These are phyloP conservation scores for Penicillium pancosmium DNA, from an alignment of 495 filamentous ascomycete species.

Conservation along the genomic window DNA sequence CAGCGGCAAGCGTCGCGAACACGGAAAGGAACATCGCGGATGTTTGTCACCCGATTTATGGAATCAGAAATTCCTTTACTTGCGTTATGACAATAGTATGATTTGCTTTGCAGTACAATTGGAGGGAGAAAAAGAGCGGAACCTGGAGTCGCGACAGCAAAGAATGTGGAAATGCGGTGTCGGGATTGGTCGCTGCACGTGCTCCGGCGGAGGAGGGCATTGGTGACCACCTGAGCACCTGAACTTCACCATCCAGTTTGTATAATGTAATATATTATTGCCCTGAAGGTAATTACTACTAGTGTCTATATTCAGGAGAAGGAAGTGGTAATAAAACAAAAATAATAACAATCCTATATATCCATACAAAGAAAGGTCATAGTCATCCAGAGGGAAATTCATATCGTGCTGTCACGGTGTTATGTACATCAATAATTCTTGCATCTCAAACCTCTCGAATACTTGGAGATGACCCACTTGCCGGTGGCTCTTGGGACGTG, in stretches of 20 bases:
- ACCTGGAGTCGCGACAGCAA: background rate
- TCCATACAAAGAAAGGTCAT: constrained; percentile 8
- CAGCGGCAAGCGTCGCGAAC: constrained; percentile 26
- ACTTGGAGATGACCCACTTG: constrained; percentile 33
- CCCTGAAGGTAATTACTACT: background rate
- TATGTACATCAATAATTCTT: constrained; percentile 24
- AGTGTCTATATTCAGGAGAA: background rate
- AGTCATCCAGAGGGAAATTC: constrained; percentile 14
- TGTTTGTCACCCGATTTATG: too few species aligned
- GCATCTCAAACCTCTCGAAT: constrained; percentile 40
- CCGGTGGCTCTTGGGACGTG: constrained; percentile 34
- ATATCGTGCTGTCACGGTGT: constrained; percentile 7
- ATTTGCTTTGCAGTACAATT: background rate
- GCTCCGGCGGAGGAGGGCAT: background rate
- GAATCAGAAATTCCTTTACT: too few species aligned
- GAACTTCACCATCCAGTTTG: too few species aligned
- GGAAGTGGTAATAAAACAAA: background rate
- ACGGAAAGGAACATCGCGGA: constrained; percentile 8
- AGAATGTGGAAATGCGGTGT: constrained; percentile 3
- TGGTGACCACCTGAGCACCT: too few species aligned
- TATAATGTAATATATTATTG: too few species aligned
- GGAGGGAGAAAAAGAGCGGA: background rate
- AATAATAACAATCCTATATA: background rate
- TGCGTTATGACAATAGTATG: background rate
- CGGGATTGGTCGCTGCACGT: constrained; percentile 14